Base-by-base conservation (phyloP, 139 green algal species). In the Chlamydomonas eustigma region DNA sequence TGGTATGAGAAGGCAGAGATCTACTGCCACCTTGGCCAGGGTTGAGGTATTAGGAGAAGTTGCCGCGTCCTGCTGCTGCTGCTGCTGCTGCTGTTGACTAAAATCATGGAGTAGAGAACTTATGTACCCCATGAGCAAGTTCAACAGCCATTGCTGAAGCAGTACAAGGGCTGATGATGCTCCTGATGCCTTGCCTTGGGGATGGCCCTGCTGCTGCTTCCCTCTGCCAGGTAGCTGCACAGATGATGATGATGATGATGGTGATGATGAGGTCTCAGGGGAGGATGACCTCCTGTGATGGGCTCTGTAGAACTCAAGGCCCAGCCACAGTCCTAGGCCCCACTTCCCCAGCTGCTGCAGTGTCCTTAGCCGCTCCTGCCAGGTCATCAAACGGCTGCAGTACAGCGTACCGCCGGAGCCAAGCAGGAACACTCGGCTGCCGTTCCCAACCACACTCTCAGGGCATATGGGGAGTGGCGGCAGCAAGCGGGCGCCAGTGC, bases 331-430 rank as follows among this genome's bases (percentile, higher is more conserved):
- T 0, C 76, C 83, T 31, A 88, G 77, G 63, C 76, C 74, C 73
- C 71, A 84, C 74, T 88, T 88, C 28, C 76, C 73, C 22, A 84
- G 69, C 71, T 85, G 76, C 39, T 83, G 52, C 28, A 89, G 81
- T 25, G 85, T 89, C 31, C 76, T 74, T 36, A 89, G 79, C 31
- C 81, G 74, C 72, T 89, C 85, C 68, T 84, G 76, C 85, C 85
- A 89, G 2, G 52, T 68, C 81, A 89, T 85, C 37, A 89, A 77
- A 44, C 85, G 65, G 34, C 70, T 77, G 75, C 75, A 80, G 63
- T 84, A 84, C 51, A 89, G 30, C 25, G 72, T 77, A 1, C 79
- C 79, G 25, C 44, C 33, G n/a, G 38, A 52, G 0, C 81, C 80
- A 36, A 89, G 75, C 71, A 87, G 67, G 31, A 85, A 72, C 2